Conservation (phyloP, 1,139 yeast genomes). For the Diutina neorugosa region DNA sequence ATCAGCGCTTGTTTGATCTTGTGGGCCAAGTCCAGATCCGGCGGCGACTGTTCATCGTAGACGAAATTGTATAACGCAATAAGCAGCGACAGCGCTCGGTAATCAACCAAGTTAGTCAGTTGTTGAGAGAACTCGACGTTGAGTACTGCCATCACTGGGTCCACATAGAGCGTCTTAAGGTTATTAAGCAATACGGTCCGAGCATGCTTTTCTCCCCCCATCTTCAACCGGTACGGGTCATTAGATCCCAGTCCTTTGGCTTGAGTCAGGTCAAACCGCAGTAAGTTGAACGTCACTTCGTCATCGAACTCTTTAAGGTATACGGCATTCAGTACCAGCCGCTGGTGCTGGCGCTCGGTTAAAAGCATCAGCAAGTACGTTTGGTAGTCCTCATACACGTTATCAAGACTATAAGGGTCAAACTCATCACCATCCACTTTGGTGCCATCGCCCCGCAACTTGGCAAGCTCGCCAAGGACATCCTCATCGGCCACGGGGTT, state of each 20-base stretch:
- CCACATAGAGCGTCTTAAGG: conserved; percentile 1
- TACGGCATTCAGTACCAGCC: background rate
- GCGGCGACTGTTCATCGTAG: background rate
- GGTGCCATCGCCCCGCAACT: background rate
- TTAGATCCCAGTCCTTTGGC: conserved; percentile 3
- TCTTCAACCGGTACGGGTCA: conserved; percentile 2
- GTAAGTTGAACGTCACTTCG: background rate
- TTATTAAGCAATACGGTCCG: conserved; percentile 1
- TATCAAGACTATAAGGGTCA: conserved; percentile 1
- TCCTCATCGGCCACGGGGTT: background rate
- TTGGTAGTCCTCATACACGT: conserved; percentile 4
- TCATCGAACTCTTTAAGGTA: conserved; percentile 2
- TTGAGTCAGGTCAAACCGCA: conserved; percentile 1
- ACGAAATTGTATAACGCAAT: background rate
- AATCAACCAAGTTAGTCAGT: conserved; percentile 1
- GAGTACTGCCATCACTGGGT: conserved; percentile 2
- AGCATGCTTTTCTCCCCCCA: conserved; percentile 4
- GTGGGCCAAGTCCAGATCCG: background rate
- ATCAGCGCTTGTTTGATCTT: conserved; percentile 3
- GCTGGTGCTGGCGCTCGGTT: background rate
- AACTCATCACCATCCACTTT: background rate
- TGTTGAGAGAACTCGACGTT: background rate
- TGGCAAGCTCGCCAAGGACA: conserved; percentile 2
- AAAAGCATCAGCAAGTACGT: background rate
- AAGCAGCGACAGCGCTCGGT: conserved; percentile 4